phyloP scores from a whole-genome alignment of 352 stramenopile genomes.

The Globisporangium orthogonon region DNA sequence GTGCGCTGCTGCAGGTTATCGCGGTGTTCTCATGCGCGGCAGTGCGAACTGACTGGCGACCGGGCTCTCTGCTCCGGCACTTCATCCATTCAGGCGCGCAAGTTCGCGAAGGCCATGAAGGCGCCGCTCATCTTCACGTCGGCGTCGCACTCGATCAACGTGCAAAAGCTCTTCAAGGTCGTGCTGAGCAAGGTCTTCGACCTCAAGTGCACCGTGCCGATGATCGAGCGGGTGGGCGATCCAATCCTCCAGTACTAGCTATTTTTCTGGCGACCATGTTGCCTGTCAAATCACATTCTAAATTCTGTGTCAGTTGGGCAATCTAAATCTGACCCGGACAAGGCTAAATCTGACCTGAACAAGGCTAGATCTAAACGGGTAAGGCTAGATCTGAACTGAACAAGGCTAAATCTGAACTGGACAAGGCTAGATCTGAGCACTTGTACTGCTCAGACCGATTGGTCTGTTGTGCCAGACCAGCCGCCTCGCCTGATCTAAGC shows the following conservation, averaged over 20 bases:
- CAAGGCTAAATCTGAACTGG: too few species aligned
- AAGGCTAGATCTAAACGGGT: too few species aligned
- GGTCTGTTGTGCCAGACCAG: too few species aligned
- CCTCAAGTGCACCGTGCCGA: constrained; percentile 90
- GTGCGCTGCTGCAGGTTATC: constrained; percentile 15
- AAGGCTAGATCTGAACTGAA: too few species aligned
- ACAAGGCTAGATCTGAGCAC: too few species aligned
- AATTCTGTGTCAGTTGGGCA: not conserved
- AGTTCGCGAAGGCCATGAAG: constrained; percentile 94
- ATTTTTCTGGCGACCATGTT: not conserved
- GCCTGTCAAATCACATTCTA: not conserved
- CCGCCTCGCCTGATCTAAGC: too few species aligned
- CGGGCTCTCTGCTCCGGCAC: too few species aligned
- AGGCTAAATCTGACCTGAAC: too few species aligned
- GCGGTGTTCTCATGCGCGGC: too few species aligned
- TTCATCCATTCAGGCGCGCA: constrained; percentile 60
- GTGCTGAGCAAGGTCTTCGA: constrained; percentile 93
- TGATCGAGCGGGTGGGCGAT: constrained; percentile 90
- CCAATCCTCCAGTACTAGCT: constrained; percentile 86
- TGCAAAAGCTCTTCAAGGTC: constrained; percentile 95
- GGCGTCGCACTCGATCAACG: constrained; percentile 92
- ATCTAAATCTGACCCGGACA: too few species aligned
- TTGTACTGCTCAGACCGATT: too few species aligned
- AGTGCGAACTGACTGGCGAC: too few species aligned
- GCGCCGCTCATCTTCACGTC: constrained; percentile 93